Percentiles rank a stretch among this genome's conserved stretches.
Evolutionary conservation across 2,329 filamentous ascomycete genomes (phyloP).

Genomic region (Botryotinia convoluta): DNA sequence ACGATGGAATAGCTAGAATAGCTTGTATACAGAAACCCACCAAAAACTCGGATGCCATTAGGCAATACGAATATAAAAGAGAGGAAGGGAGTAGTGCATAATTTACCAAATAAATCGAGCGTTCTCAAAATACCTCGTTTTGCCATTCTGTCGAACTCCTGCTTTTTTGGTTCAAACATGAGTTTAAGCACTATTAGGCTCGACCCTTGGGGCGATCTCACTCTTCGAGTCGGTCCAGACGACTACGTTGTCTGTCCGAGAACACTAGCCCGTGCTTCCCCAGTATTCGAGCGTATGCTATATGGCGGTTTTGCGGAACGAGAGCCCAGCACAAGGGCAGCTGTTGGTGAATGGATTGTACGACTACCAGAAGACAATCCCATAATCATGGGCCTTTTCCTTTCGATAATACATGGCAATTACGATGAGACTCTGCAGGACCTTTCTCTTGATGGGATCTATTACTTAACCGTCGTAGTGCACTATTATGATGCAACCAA

Average conservation of each 20-base stretch:
- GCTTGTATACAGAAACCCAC: neutral
- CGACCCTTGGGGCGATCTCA: neutral
- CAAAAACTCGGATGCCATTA: neutral
- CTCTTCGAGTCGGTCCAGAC: neutral
- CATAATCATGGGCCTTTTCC: neutral
- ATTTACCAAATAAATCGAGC: neutral
- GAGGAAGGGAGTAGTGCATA: neutral
- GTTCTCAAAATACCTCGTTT: neutral
- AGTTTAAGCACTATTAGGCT: neutral
- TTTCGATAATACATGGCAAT: neutral
- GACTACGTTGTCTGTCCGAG: neutral
- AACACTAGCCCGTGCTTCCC: neutral
- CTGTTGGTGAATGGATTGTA: neutral
- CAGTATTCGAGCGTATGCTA: neutral
- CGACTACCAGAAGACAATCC: neutral
- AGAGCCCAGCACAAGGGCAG: neutral
- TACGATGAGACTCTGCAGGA: neutral
- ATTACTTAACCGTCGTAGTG: neutral
- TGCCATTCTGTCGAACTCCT: neutral
- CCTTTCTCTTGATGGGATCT: neutral
- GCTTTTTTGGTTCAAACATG: neutral
- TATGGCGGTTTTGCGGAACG: neutral
- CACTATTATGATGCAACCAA: neutral
- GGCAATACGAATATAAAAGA: neutral
- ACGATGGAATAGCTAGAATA: neutral